Base-by-base conservation (phyloP, 163 green algal species). In the Volvox carteri region DNA sequence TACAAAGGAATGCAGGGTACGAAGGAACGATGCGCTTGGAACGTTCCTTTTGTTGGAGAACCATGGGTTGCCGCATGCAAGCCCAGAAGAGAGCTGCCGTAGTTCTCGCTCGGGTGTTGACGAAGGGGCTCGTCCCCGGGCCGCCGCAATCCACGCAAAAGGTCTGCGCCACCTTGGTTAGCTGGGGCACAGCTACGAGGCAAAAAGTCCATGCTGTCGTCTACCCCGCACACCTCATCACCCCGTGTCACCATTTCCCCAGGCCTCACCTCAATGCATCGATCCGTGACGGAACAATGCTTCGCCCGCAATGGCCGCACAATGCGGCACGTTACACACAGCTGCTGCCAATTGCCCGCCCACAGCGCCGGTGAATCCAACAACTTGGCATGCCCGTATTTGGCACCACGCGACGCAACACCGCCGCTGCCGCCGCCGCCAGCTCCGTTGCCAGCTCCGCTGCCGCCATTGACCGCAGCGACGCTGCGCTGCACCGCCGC, bases 271-370 rank as follows among this genome's bases (percentile, higher is more conserved):
- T 97, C 93, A 33, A 99, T 95, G 92, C 97, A 99, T 54, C 97
- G 95, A 48, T 98, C 93, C 11, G 93, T 97, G 46, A 98, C 90
- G 8, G 91, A 83, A 94, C 96, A 98, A 94, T 99, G 97, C 94
- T 99, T 99, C 35, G 97, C 95, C 0, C 98, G 94, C 87, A 98
- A 93, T 33, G 98, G 98, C 33, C 96, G 93, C 86, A 99, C 97
- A 56, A 99, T 97, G 88, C 95, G 95, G 93, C 97, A 99, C 1
- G 95, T 97, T n/a, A 98, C 95, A 86, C 97, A 99, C 62, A 99
- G 93, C 94, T 98, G 96, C 25, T 93, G 77, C 97, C 97, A 99
- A 73, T 98, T 94, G 28, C 97, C 97, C 4, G 95, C 93, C 95
- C 94, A 97, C 48, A 99, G 92, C 50, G 96, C 96, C 0, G 96